Evolutionary conservation across 106 monocot species (phyloP).

Genomic region (Allium fistulosum): DNA sequence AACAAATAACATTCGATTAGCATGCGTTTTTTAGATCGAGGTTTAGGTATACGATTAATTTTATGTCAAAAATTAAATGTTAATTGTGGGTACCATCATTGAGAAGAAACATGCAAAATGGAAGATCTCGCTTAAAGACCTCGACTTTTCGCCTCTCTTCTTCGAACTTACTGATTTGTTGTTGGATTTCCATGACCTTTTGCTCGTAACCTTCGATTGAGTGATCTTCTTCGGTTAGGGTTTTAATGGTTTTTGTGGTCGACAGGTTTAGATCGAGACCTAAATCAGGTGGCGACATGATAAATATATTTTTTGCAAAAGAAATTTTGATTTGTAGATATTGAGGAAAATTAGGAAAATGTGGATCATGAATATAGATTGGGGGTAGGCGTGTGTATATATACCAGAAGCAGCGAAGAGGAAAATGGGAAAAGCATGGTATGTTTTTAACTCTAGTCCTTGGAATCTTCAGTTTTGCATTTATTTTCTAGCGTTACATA

Average conservation of each 20-base stretch:
- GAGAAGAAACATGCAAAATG: constrained; percentile 46
- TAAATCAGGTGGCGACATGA: constrained; percentile 18
- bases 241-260: constrained; percentile 13
- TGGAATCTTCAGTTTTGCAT: no score
- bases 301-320: not conserved
- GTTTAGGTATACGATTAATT: no score
- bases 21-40: no score
- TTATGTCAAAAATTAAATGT: not conserved
- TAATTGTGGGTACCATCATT: not conserved
- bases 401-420: not conserved
- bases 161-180: constrained; percentile 31
- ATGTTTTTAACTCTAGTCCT: not conserved
- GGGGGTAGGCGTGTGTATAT: not conserved
- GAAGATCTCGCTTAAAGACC: constrained; percentile 77
- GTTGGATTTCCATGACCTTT: constrained; percentile 25
- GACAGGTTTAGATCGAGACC: constrained; percentile 50
- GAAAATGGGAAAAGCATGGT: not conserved
- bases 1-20: no score
- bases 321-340: not conserved
- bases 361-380: not conserved
- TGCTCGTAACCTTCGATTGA: not conserved
- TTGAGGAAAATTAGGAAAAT: not conserved
- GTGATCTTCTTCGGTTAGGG: constrained; percentile 9
- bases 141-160: constrained; percentile 78
- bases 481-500: no score